A percentile compares a stretch with the other conserved stretches of the same genome.
These are phyloP conservation scores for Thoreauomyces humboldtii DNA, from an alignment of 192 early-diverging fungal genomes.

Conservation along the genomic window DNA sequence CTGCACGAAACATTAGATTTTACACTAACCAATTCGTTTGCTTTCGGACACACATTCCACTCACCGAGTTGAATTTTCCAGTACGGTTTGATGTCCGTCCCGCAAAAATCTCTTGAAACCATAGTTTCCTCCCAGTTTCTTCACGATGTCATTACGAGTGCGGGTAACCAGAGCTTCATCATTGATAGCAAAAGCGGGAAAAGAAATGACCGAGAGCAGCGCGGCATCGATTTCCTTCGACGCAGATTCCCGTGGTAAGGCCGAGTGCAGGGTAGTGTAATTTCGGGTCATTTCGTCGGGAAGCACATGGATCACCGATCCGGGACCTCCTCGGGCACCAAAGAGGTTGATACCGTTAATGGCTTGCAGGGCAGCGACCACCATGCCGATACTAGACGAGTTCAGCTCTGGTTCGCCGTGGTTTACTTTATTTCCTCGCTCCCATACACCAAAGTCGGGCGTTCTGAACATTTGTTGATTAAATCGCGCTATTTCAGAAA, in stretches of 20 bases:
- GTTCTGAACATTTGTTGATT: no score
- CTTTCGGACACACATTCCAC: no score
- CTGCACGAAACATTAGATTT: no score
- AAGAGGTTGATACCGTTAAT: conserved; percentile 86
- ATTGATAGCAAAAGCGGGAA: conserved; percentile 82
- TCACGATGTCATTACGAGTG: conserved; percentile 72
- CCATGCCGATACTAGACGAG: conserved; percentile 87
- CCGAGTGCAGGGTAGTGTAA: conserved; percentile 71
- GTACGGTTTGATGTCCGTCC: conserved; percentile 81
- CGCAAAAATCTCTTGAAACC: conserved; percentile 83
- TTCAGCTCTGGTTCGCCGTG: conserved; percentile 84
- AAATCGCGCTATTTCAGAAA: no score
- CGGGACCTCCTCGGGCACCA: conserved; percentile 72
- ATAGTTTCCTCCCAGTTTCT: conserved; percentile 77
- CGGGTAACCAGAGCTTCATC: conserved; percentile 61
- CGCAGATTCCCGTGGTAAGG: conserved; percentile 79
- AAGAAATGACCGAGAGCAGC: conserved; percentile 78
- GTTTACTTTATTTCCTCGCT: conserved; percentile 85
- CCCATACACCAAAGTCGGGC: conserved; percentile 88
- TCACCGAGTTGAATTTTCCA: conserved; percentile 65
- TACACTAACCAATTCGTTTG: no score
- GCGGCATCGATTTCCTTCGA: conserved; percentile 87
- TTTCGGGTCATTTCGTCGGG: conserved; percentile 84
- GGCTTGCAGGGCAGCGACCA: conserved; percentile 75
- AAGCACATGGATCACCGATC: conserved; percentile 78